Conservation (phyloP, 2,329 filamentous ascomycete genomes). For the Aspergillus sp. region DNA sequence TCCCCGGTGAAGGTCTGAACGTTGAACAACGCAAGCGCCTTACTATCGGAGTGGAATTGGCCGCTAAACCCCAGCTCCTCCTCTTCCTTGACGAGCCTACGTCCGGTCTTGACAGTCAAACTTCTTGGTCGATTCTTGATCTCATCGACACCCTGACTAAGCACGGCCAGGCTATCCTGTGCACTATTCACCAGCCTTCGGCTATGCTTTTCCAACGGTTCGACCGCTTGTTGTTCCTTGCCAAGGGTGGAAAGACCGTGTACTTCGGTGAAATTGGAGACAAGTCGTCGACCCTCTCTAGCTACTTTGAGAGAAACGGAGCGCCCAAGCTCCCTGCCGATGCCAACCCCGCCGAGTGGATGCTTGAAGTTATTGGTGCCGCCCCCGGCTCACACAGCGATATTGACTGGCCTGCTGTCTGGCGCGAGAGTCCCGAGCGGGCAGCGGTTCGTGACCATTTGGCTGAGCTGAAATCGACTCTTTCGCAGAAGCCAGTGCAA, state of each 20-base stretch:
- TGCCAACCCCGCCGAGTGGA: conserved; percentile 70
- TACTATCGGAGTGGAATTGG: conserved; percentile 87
- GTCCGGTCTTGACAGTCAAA: conserved; percentile 87
- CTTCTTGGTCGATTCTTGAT: conserved; percentile 82
- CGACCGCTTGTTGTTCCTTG: conserved; percentile 59
- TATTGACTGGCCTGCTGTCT: conserved; percentile 51
- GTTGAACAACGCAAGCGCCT: conserved; percentile 66
- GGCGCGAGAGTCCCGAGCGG: conserved; percentile 57
- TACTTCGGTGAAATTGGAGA: conserved; percentile 64
- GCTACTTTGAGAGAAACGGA: conserved; percentile 63
- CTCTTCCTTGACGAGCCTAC: conserved; percentile 90
- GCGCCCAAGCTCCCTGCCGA: conserved; percentile 50
- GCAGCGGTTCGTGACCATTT: conserved; percentile 44
- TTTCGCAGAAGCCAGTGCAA: conserved; percentile 1
- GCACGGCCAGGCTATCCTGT: conserved; percentile 81
- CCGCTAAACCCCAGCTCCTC: conserved; percentile 80
- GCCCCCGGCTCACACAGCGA: conserved; percentile 58
- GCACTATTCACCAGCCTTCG: conserved; percentile 89
- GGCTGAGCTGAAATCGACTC: conserved; percentile 46
- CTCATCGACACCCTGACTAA: conserved; percentile 82
- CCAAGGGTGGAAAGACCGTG: conserved; percentile 60
- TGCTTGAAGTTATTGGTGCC: conserved; percentile 55
- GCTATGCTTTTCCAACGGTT: conserved; percentile 87
- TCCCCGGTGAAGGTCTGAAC: conserved; percentile 71
- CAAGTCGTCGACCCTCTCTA: conserved; percentile 52